These are phyloP conservation scores for Colletotrichum higginsianum DNA, from an alignment of 2,329 filamentous ascomycete species.

Conservation along the genomic window DNA sequence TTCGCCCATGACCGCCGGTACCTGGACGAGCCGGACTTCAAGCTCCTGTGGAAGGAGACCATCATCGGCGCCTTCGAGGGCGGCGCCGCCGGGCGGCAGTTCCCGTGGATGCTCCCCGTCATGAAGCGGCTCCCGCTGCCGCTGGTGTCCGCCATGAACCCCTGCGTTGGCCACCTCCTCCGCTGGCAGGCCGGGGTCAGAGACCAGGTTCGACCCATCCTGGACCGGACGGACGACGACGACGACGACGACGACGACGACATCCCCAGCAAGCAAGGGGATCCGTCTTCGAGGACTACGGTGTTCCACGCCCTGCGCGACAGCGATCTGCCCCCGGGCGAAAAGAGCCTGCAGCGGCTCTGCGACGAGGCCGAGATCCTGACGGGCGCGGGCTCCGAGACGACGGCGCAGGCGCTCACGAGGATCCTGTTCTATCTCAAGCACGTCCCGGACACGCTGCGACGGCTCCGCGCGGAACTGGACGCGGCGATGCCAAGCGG, in stretches of 20 bases:
- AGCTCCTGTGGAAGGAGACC: conserved; percentile 43
- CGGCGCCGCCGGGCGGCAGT: conserved; percentile 40
- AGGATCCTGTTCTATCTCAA: conserved; percentile 53
- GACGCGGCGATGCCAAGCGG: conserved; percentile 49
- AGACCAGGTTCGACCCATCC: conserved; percentile 34
- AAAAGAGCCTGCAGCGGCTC: conserved; percentile 42
- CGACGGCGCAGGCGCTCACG: conserved; percentile 55
- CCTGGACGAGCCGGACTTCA: conserved; percentile 50
- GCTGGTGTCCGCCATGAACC: conserved; percentile 38
- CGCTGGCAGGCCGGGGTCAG: conserved; percentile 38
- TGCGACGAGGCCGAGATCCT: conserved; percentile 49
- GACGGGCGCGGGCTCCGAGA: conserved; percentile 70
- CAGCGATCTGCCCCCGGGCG: conserved; percentile 37
- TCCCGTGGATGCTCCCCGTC: conserved; percentile 43
- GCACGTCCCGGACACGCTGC: conserved; percentile 46
- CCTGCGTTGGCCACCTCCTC: conserved; percentile 37
- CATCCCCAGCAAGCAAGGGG: background rate
- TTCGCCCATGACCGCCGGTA: conserved; percentile 51
- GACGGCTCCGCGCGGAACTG: conserved; percentile 48
- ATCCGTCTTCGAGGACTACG: conserved; percentile 43
- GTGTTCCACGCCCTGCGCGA: conserved; percentile 54
- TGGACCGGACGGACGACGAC: conserved; percentile 4
- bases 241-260: background rate
- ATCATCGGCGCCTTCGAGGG: conserved; percentile 42
- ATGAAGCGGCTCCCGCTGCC: conserved; percentile 41